Conservation (phyloP, 805 yeast genomes). For the Pichia manshurica region DNA sequence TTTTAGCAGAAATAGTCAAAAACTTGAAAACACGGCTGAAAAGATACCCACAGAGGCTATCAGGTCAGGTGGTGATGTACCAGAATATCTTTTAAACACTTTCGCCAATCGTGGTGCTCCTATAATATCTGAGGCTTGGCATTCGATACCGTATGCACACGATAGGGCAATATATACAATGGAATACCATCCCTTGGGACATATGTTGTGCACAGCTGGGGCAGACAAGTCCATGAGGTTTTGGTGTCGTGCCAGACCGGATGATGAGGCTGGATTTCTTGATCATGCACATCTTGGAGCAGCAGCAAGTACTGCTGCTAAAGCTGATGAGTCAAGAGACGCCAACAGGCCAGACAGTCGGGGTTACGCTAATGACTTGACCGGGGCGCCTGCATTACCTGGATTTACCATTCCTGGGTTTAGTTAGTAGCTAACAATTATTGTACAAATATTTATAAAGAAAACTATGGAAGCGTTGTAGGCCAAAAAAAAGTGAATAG, state of each 20-base stretch:
- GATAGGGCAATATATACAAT: constrained; percentile 86
- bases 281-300: constrained; percentile 70
- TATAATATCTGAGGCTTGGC: constrained; percentile 25
- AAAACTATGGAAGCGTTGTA: too few species aligned
- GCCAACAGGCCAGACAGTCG: background rate
- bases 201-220: constrained; percentile 84
- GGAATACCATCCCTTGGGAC: constrained; percentile 93
- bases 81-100: constrained; percentile 20
- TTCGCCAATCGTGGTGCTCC: constrained; percentile 6
- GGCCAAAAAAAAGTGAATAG: background rate
- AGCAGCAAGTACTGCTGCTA: constrained; percentile 4
- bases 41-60: background rate
- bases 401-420: constrained; percentile 14
- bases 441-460: too few species aligned
- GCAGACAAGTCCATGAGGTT: constrained; percentile 88
- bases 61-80: constrained; percentile 8
- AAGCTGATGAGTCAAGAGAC: too few species aligned
- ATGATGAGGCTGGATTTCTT: constrained; percentile 74
- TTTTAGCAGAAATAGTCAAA: background rate
- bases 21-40: background rate
- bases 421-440: too few species aligned
- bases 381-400: constrained; percentile 14
- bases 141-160: constrained; percentile 84
- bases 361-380: background rate
- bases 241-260: constrained; percentile 92